These are phyloP conservation scores for Talaromyces adpressus DNA, from an alignment of 495 filamentous ascomycete genomes.

Conservation along the genomic window DNA sequence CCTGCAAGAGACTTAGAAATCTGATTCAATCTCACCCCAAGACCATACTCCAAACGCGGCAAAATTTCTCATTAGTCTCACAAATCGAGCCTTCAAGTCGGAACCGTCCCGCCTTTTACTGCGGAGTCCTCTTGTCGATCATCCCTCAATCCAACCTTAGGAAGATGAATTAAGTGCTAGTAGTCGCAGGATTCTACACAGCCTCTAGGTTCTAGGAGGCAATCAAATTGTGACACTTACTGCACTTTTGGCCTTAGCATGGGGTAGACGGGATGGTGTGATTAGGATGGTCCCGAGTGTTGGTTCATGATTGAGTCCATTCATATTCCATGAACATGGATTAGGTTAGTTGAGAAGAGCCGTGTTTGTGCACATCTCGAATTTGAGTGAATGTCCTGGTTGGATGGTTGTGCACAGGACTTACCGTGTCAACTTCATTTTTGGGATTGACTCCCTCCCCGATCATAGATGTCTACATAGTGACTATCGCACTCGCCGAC, in stretches of 20 bases:
- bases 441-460: not conserved
- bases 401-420: not conserved
- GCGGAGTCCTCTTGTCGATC: not conserved
- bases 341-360: not conserved
- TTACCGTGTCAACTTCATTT: not conserved
- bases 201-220: not conserved
- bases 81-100: not conserved
- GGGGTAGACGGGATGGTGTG: not conserved
- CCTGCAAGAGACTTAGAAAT: no score
- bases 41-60: not conserved
- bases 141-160: not conserved
- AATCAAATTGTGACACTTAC: not conserved
- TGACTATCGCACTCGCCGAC: not conserved
- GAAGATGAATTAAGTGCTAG: not conserved
- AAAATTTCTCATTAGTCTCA: not conserved
- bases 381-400: not conserved
- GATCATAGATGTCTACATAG: not conserved
- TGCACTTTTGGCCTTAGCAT: not conserved
- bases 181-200: not conserved
- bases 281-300: not conserved
- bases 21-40: not conserved
- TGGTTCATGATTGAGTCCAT: no score
- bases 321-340: no score
- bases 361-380: not conserved
- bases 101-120: not conserved